Conservation (phyloP, 2,329 filamentous ascomycete species). For the Tolypocladium tropicale region DNA sequence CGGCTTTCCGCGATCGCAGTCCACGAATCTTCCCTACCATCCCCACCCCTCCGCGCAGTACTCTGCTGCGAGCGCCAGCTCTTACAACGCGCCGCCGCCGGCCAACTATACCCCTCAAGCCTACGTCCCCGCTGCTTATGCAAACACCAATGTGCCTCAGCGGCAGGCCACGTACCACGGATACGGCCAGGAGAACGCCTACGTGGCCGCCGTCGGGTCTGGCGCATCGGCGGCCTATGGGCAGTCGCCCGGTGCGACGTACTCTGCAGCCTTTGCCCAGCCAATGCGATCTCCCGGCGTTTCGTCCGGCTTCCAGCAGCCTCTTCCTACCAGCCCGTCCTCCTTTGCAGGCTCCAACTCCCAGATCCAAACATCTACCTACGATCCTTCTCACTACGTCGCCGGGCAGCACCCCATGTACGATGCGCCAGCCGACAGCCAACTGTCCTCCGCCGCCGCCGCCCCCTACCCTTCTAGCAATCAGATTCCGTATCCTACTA, state of each 20-base stretch:
- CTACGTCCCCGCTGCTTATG: conserved; percentile 53
- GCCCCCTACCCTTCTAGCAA: conserved; percentile 21
- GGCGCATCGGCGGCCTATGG: conserved; percentile 24
- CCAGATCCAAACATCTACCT: conserved; percentile 18
- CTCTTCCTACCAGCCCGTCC: conserved; percentile 24
- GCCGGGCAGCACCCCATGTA: conserved; percentile 20
- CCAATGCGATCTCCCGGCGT: conserved; percentile 16
- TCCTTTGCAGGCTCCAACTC: conserved; percentile 14
- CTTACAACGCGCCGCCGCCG: conserved; percentile 22
- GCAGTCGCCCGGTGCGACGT: conserved; percentile 26
- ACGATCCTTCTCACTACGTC: conserved; percentile 24
- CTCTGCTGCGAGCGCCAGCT: conserved; percentile 23
- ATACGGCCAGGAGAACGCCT: conserved; percentile 33
- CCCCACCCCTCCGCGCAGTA: conserved; percentile 30
- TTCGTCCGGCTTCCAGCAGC: conserved; percentile 29
- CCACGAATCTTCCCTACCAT: conserved; percentile 40
- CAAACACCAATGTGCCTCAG: conserved; percentile 35
- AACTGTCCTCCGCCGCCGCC: conserved; percentile 12
- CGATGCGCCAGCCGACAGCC: background rate
- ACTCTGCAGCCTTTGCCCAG: conserved; percentile 12
- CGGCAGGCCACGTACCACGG: conserved; percentile 40
- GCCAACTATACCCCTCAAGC: conserved; percentile 39
- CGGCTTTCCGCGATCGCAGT: conserved; percentile 34
- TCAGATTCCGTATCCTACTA: conserved; percentile 40
- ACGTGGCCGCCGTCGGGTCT: conserved; percentile 25